phyloP scores from a whole-genome alignment of 768 basidiomycete species.

The Rhodotorula paludigena region DNA sequence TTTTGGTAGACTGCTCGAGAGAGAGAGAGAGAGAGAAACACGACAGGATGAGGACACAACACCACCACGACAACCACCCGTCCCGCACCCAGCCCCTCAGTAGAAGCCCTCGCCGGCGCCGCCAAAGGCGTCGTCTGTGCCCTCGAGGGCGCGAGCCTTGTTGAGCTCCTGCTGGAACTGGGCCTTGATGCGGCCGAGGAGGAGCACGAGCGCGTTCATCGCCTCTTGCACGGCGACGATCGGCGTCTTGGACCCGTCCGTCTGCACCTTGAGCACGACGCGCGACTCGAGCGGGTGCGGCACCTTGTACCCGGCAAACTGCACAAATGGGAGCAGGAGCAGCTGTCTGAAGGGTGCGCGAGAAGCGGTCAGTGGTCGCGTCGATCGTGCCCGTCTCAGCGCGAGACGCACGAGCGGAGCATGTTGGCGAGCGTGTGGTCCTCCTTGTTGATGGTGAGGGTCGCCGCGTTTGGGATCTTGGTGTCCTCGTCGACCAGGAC shows the following conservation, averaged over 20 bases:
- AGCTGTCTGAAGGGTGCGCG: conserved; percentile 62
- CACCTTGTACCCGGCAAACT: conserved; percentile 97
- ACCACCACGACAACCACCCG: neutral
- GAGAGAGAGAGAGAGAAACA: neutral
- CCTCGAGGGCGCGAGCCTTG: conserved; percentile 24
- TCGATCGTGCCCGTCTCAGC: too few relatives aligned
- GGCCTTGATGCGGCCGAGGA: conserved; percentile 48
- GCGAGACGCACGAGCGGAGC: conserved; percentile 88
- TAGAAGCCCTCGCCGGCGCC: conserved; percentile 27
- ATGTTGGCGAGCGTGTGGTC: conserved; percentile 96
- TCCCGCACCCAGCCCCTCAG: conserved; percentile 1
- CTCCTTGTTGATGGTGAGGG: conserved; percentile 88
- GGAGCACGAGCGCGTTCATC: conserved; percentile 71
- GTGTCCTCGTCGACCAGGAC: conserved; percentile 90
- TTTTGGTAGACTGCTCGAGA: too few relatives aligned
- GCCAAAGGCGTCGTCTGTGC: conserved; percentile 13
- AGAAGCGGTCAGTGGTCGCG: neutral
- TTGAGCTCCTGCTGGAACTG: conserved; percentile 48
- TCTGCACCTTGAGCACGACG: conserved; percentile 92
- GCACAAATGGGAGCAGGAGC: conserved; percentile 74
- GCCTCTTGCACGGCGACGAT: conserved; percentile 72
- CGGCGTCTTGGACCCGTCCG: conserved; percentile 79
- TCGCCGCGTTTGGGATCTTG: conserved; percentile 95
- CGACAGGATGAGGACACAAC: neutral
- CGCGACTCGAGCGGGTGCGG: conserved; percentile 93